Evolutionary conservation across 768 basidiomycete genomes (phyloP).

Genomic region (Termitomyces titanicus): DNA sequence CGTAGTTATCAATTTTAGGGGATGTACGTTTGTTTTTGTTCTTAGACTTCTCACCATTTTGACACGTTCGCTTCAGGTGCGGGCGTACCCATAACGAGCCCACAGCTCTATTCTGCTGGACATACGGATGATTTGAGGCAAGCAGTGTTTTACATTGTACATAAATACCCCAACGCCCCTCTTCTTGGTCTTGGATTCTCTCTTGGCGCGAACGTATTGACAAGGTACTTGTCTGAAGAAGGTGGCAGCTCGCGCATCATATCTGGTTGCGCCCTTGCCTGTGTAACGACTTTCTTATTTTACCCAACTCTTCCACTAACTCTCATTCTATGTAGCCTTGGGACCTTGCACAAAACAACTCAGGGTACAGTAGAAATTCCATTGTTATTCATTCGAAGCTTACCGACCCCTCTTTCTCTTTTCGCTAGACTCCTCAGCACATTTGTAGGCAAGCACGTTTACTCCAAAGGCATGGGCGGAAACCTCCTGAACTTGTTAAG

Average conservation of each 20-base stretch:
- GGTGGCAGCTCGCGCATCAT: constrained; percentile 56
- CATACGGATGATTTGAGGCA: constrained; percentile 87
- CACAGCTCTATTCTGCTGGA: constrained; percentile 83
- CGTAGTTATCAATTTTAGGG: constrained; percentile 89
- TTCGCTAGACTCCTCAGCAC: constrained; percentile 48
- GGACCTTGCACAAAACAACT: constrained; percentile 48
- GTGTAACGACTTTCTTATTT: constrained; percentile 47
- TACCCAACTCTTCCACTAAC: constrained; percentile 10
- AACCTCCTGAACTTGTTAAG: constrained; percentile 62
- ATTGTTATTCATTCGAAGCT: constrained; percentile 12
- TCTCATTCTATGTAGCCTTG: constrained; percentile 39
- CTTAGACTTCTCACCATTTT: constrained; percentile 11
- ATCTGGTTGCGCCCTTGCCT: constrained; percentile 68
- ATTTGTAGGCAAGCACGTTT: constrained; percentile 59
- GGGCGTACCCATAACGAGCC: constrained; percentile 76
- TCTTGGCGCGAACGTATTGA: constrained; percentile 88
- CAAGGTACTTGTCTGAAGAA: constrained; percentile 87
- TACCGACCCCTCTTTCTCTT: not conserved
- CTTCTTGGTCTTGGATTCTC: constrained; percentile 90
- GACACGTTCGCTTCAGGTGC: constrained; percentile 51
- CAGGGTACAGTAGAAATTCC: constrained; percentile 30
- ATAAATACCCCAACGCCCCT: constrained; percentile 73
- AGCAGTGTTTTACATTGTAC: constrained; percentile 72
- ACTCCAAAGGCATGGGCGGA: constrained; percentile 75
- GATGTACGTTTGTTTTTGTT: constrained; percentile 51